A percentile compares a stretch with the other conserved stretches of the same genome.
Evolutionary conservation across 495 filamentous ascomycete genomes (phyloP).

Genomic region (Xylaria nigripes): DNA sequence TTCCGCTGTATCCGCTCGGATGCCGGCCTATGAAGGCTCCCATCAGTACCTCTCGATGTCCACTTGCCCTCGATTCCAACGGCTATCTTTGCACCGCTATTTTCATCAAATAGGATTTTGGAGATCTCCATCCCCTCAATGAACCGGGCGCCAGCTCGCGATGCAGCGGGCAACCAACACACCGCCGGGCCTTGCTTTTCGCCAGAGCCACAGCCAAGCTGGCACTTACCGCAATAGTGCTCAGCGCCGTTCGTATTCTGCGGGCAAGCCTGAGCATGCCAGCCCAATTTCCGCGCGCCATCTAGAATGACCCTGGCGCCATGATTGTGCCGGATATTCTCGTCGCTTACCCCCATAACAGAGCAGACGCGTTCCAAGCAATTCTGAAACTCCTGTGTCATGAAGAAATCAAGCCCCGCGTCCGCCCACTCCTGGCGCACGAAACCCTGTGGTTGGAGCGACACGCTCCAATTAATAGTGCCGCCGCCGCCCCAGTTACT

Average conservation of each 20-base stretch:
- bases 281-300: slow-evolving; percentile 69
- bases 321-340: slow-evolving; percentile 60
- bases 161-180: slow-evolving; percentile 71
- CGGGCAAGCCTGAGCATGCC: slow-evolving; percentile 58
- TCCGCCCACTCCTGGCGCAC: slow-evolving; percentile 77
- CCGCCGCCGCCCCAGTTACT: slow-evolving; percentile 81
- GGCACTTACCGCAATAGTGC: slow-evolving; percentile 76
- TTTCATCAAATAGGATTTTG: slow-evolving; percentile 56
- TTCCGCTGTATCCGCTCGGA: slow-evolving; percentile 41
- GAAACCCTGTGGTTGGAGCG: slow-evolving; percentile 68
- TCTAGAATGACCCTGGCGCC: slow-evolving; percentile 62
- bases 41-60: slow-evolving; percentile 58
- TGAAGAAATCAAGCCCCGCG: slow-evolving; percentile 69
- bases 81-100: slow-evolving; percentile 48
- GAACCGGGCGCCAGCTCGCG: slow-evolving; percentile 63
- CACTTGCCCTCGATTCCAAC: slow-evolving; percentile 63
- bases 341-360: slow-evolving; percentile 62
- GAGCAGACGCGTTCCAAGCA: slow-evolving; percentile 58
- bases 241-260: slow-evolving; percentile 66
- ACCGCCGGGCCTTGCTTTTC: slow-evolving; percentile 73
- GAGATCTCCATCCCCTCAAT: slow-evolving; percentile 69
- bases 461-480: slow-evolving; percentile 83
- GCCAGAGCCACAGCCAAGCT: slow-evolving; percentile 60
- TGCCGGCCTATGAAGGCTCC: slow-evolving; percentile 43
- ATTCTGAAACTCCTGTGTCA: slow-evolving; percentile 62